These are phyloP conservation scores for Trametes hirsuta DNA, from an alignment of 1,284 basidiomycete genomes.

Conservation along the genomic window DNA sequence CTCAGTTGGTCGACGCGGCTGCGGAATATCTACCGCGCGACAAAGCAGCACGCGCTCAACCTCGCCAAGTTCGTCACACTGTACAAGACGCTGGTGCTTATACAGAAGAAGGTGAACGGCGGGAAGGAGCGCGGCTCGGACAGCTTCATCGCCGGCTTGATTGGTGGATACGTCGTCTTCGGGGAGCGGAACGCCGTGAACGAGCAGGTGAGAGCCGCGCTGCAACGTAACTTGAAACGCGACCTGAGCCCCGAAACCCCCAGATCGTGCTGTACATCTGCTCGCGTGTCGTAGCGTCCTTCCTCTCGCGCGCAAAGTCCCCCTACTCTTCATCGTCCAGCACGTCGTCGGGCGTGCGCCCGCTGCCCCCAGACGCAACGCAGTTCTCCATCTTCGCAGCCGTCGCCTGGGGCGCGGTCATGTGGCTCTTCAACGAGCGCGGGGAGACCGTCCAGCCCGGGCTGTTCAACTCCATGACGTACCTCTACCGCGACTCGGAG, in stretches of 20 bases:
- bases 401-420: constrained; percentile 93
- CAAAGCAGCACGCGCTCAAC: constrained; percentile 86
- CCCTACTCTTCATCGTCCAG: constrained; percentile 46
- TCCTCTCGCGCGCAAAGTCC: constrained; percentile 74
- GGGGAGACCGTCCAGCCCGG: constrained; percentile 92
- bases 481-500: constrained; percentile 83
- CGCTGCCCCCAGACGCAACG: constrained; percentile 78
- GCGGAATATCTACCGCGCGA: constrained; percentile 81
- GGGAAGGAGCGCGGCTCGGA: constrained; percentile 84
- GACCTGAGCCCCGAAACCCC: neutral
- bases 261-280: constrained; percentile 97
- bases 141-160: constrained; percentile 90
- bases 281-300: constrained; percentile 85
- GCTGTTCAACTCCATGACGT: constrained; percentile 86
- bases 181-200: constrained; percentile 96
- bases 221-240: neutral
- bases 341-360: constrained; percentile 51
- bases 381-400: constrained; percentile 92
- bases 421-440: constrained; percentile 92
- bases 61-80: constrained; percentile 93
- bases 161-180: constrained; percentile 94
- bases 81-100: constrained; percentile 86
- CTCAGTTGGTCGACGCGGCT: constrained; percentile 73
- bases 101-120: constrained; percentile 81
- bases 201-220: constrained; percentile 78